Percentiles rank a stretch among this genome's conserved stretches.
Evolutionary conservation across 2,329 filamentous ascomycete genomes (phyloP).

Genomic region (Pseudocercospora vitis): DNA sequence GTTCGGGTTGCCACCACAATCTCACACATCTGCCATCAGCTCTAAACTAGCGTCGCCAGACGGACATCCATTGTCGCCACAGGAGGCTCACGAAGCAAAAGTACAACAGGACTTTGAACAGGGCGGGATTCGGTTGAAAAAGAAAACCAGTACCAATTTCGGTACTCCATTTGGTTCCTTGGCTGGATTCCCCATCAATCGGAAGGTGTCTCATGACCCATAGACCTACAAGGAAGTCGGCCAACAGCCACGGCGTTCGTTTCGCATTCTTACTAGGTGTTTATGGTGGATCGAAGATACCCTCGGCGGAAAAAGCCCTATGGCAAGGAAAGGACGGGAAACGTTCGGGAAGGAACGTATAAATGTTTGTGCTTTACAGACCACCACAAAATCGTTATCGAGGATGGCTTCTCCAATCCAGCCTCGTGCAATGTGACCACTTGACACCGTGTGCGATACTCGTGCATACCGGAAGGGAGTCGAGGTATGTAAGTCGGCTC

Average conservation of each 20-base stretch:
- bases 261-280: conserved; percentile 11
- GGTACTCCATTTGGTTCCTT: conserved; percentile 39
- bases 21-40: conserved; percentile 16
- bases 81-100: conserved; percentile 29
- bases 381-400: not conserved
- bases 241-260: conserved; percentile 11
- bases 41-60: conserved; percentile 20
- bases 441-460: too few species aligned
- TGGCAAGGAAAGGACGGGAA: not conserved
- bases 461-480: too few species aligned
- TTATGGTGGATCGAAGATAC: conserved; percentile 9
- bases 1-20: conserved; percentile 13
- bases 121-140: conserved; percentile 40
- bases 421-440: too few species aligned
- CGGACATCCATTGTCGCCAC: conserved; percentile 23
- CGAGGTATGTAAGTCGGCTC: too few species aligned
- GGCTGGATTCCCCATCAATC: conserved; percentile 32
- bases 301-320: too few species aligned
- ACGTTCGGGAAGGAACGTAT: conserved; percentile 5
- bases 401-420: too few species aligned
- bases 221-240: not conserved
- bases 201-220: conserved; percentile 24
- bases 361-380: not conserved
- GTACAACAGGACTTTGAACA: conserved; percentile 33
- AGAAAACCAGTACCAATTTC: conserved; percentile 40